Percentiles rank a stretch among this genome's conserved stretches.
These are phyloP conservation scores for Talaromyces funiculosus DNA, from an alignment of 2,329 filamentous ascomycete genomes.

Conservation along the genomic window DNA sequence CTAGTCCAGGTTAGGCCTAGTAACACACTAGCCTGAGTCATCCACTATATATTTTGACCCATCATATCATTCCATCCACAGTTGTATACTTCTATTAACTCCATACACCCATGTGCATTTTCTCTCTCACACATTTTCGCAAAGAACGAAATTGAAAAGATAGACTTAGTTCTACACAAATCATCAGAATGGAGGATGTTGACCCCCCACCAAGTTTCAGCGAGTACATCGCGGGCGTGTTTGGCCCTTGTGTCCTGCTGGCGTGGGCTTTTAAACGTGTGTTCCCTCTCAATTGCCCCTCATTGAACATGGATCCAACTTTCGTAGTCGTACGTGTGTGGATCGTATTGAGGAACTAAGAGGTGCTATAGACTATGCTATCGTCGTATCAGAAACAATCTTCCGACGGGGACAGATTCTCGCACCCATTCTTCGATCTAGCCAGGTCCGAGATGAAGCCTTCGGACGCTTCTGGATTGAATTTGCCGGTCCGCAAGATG, in stretches of 20 bases:
- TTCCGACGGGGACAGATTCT: conserved; percentile 30
- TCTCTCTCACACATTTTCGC: background rate
- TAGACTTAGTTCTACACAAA: background rate
- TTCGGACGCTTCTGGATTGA: conserved; percentile 39
- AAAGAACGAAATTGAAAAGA: background rate
- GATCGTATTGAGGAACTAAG: background rate
- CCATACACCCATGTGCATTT: background rate
- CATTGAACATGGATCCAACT: background rate
- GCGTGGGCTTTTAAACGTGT: conserved; percentile 14
- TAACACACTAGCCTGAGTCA: background rate
- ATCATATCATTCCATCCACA: background rate
- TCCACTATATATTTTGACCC: background rate
- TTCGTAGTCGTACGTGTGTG: background rate
- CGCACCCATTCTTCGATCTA: conserved; percentile 28
- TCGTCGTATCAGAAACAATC: conserved; percentile 28
- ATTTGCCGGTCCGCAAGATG: conserved; percentile 16
- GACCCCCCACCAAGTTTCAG: background rate
- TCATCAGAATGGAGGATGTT: background rate
- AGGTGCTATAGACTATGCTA: conserved; percentile 26
- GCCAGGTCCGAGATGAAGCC: conserved; percentile 33
- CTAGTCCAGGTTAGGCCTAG: background rate
- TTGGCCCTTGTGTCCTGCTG: conserved; percentile 13
- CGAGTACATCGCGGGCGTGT: conserved; percentile 13
- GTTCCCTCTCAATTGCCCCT: background rate
- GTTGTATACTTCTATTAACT: background rate